A percentile compares a stretch with the other conserved stretches of the same genome.
Evolutionary conservation across 2,329 filamentous ascomycete species (phyloP).

Genomic region (Colletotrichum sp.): DNA sequence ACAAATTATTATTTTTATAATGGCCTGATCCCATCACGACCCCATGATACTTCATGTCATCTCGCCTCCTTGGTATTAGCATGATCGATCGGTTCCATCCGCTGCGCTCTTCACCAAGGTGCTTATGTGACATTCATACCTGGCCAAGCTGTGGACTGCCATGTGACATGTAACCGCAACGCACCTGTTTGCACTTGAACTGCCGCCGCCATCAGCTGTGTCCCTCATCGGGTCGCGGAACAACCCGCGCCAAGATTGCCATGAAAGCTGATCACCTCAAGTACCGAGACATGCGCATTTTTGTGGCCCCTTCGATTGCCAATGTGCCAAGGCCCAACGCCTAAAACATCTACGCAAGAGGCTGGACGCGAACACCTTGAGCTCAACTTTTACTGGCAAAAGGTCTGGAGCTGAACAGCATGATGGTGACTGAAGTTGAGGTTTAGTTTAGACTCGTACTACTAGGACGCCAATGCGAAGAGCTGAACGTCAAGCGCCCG

Average conservation of each 20-base stretch:
- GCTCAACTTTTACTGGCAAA: background rate
- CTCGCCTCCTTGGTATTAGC: background rate
- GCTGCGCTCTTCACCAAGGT: background rate
- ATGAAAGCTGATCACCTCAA: background rate
- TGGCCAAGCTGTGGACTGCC: background rate
- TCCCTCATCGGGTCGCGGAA: background rate
- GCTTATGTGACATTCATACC: background rate
- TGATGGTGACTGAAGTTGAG: background rate
- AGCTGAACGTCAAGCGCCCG: background rate
- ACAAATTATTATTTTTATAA: background rate
- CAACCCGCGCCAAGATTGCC: background rate
- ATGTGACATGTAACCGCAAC: background rate
- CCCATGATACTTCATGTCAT: background rate
- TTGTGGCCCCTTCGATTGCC: background rate
- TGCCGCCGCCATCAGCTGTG: too few species aligned
- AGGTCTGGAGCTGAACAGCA: background rate
- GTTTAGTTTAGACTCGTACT: background rate
- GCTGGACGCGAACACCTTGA: background rate
- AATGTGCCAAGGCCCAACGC: background rate
- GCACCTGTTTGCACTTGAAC: background rate
- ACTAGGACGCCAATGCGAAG: background rate
- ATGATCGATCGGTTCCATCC: background rate
- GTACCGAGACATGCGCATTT: background rate
- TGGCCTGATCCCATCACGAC: background rate
- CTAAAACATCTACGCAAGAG: background rate